A percentile compares a stretch with the other conserved stretches of the same genome.
Conservation (phyloP, 106 monocot genomes). For the Dendrobium catenatum region DNA sequence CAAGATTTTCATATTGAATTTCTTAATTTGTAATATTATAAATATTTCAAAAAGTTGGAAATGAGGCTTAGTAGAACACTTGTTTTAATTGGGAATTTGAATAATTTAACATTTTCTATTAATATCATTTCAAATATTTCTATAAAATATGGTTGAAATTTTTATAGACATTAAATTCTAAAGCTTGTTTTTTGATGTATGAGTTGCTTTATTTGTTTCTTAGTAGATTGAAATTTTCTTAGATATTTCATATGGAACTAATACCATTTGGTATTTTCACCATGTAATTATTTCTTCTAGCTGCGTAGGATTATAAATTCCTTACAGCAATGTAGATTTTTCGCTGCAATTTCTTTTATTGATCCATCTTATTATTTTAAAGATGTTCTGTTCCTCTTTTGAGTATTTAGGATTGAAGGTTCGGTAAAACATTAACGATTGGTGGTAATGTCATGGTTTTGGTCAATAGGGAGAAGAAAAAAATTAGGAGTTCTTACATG, state of each 20-base stretch:
- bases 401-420: neutral
- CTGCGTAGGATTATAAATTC: neutral
- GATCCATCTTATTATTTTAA: neutral
- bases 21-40: neutral
- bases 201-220: neutral
- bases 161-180: neutral
- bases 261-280: neutral
- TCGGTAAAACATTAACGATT: neutral
- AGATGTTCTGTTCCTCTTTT: neutral
- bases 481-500: neutral
- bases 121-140: neutral
- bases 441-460: neutral
- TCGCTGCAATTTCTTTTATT: neutral
- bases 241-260: neutral
- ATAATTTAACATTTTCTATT: conserved; percentile 2
- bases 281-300: neutral
- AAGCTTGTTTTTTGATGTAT: neutral
- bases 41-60: neutral
- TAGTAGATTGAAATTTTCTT: neutral
- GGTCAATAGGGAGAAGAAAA: neutral
- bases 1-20: neutral
- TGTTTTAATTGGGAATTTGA: neutral
- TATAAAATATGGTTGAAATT: neutral
- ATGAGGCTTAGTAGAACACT: neutral
- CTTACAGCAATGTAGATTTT: neutral